Percentiles rank a stretch among this genome's conserved stretches.
These are phyloP conservation scores for Wickerhamiella vanderwaltii DNA, from an alignment of 805 yeast species.

Conservation along the genomic window DNA sequence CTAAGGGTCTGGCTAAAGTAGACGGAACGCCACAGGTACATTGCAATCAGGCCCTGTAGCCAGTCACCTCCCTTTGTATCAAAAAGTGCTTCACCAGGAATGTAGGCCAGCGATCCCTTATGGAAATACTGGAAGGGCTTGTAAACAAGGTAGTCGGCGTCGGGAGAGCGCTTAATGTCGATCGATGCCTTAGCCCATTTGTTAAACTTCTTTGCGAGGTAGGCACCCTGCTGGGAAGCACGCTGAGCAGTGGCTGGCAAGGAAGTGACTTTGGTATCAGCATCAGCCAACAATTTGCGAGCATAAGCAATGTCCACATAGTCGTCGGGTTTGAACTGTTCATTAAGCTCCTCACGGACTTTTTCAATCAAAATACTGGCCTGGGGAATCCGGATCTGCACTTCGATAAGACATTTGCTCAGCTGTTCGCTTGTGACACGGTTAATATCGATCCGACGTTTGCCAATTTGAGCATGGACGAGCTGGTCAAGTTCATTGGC, in stretches of 20 bases:
- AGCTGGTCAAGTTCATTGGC: constrained; percentile 44
- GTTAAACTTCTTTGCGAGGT: constrained; percentile 48
- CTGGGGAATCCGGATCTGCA: constrained; percentile 18
- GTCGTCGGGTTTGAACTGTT: constrained; percentile 18
- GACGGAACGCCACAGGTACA: constrained; percentile 62
- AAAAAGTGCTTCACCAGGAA: constrained; percentile 60
- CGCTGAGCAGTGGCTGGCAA: constrained; percentile 67
- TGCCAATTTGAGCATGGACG: constrained; percentile 33
- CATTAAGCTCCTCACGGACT: constrained; percentile 17
- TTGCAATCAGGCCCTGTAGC: constrained; percentile 56
- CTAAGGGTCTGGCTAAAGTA: constrained; percentile 59
- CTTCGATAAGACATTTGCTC: constrained; percentile 14
- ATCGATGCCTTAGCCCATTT: constrained; percentile 34
- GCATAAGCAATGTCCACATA: constrained; percentile 40
- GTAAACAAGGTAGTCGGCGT: constrained; percentile 42
- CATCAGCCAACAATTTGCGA: constrained; percentile 37
- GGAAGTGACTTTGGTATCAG: constrained; percentile 52
- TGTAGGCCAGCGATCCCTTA: constrained; percentile 54
- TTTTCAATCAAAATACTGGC: constrained; percentile 20
- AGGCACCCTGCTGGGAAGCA: constrained; percentile 59
- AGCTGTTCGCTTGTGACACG: constrained; percentile 13
- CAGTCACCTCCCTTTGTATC: constrained; percentile 51
- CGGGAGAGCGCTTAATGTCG: constrained; percentile 31
- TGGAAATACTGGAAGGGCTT: constrained; percentile 53
- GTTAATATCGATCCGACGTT: constrained; percentile 30